Base-by-base conservation (phyloP, 495 filamentous ascomycete species). In the Neurospora intermedia region DNA sequence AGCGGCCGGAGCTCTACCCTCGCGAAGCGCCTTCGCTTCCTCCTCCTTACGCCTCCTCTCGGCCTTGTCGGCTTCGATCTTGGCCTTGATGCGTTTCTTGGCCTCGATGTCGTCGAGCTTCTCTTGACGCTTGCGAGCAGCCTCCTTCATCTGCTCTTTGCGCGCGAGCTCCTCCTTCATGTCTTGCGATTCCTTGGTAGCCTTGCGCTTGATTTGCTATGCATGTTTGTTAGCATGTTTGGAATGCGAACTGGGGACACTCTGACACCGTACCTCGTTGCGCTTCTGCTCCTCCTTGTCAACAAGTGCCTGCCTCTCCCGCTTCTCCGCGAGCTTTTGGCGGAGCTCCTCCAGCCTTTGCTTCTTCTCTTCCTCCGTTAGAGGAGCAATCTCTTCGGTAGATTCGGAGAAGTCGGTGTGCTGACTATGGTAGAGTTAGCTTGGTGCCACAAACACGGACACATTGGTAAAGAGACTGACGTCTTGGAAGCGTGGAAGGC, bases 331-430 rank as follows among this genome's bases (percentile, higher is more conserved):
- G 23, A 94, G 83, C 77, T 89, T 92, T 75, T 88, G 84, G 54
- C 89, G 85, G 39, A 98, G 86, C 74, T 95, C 93, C 70, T 88
- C 86, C 16, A 99, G 87, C 72, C 87, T 89, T 31, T 88, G 86
- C 77, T 91, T 91, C 83, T 94, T 97, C 83, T 99, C 91, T 75
- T 97, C 94, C 74, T 94, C 94, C 0, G 93, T 98, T 76, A 99
- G 85, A 2, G 95, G 93, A 2, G 91, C 90, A 72, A 98, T 89
- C 77, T 96, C 93, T 75, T 97, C 95, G 2, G 91, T 94, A 0
- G 94, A 97, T 80, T 99, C 93, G 16, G 91, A 88, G 79, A 99
- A 99, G 78, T 98, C 91, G n/a, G 87, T 86, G 82, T 99, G 96
- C 69, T 91, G 89, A 6, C 89, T 92, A 72, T 43, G 70, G 66